Conservation (phyloP, 305 asterid genomes). For the Rubia peregrina region DNA sequence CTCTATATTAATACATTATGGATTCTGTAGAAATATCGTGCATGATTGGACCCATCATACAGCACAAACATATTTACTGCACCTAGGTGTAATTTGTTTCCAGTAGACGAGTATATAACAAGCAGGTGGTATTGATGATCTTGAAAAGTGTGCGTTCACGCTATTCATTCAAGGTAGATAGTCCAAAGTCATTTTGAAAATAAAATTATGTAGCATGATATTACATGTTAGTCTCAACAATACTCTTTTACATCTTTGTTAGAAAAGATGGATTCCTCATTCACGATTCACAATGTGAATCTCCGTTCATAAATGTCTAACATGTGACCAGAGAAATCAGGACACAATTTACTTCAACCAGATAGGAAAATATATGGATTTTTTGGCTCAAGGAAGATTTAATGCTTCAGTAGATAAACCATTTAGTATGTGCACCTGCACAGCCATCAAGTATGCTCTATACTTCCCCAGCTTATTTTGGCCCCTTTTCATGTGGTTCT, state of each 20-base stretch:
- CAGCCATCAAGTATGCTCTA: background rate
- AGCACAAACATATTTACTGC: background rate
- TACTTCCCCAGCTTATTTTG: background rate
- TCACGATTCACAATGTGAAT: background rate
- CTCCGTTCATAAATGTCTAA: background rate
- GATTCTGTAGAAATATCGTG: background rate
- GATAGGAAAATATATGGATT: background rate
- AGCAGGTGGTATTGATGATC: background rate
- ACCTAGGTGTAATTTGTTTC: background rate
- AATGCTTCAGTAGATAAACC: background rate
- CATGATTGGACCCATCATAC: background rate
- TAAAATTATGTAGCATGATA: background rate
- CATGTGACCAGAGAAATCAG: background rate
- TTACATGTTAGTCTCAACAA: background rate
- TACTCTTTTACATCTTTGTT: background rate
- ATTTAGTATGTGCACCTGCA: background rate
- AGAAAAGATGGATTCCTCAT: background rate
- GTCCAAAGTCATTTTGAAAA: background rate
- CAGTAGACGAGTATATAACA: background rate
- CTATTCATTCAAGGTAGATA: background rate
- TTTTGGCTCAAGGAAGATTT: background rate
- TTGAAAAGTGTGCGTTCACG: background rate
- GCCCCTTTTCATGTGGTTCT: background rate
- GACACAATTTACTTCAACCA: background rate
- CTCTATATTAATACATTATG: background rate